These are phyloP conservation scores for Rhodomyrtus psidioides DNA, from an alignment of 441 rosid species.

Conservation along the genomic window DNA sequence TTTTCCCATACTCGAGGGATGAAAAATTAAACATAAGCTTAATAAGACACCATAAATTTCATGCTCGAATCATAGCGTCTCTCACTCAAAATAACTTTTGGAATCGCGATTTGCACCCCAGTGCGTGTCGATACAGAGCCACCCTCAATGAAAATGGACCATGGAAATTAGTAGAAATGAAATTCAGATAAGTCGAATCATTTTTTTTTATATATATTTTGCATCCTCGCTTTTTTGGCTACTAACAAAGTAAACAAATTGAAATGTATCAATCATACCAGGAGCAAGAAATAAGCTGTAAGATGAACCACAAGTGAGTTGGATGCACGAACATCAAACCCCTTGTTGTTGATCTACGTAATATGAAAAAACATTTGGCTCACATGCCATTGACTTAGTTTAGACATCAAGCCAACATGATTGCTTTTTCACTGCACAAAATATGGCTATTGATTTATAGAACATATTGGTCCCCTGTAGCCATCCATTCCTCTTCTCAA, in stretches of 20 bases:
- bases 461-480: background rate
- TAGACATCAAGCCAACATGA: slow-evolving; percentile 9
- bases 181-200: background rate
- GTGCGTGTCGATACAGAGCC: too few species aligned
- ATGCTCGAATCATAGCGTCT: background rate
- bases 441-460: background rate
- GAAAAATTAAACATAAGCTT: background rate
- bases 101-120: accelerated
- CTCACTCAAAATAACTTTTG: background rate
- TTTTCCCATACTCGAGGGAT: background rate
- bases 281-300: background rate
- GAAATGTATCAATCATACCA: background rate
- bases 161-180: background rate
- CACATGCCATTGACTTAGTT: background rate
- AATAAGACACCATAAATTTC: accelerated
- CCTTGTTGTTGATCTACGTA: background rate
- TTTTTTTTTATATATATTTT: too few species aligned
- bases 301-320: background rate
- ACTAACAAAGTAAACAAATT: background rate
- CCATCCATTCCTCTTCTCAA: background rate
- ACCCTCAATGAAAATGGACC: background rate
- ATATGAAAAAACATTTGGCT: background rate
- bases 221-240: background rate
- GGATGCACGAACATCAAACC: background rate
- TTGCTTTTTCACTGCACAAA: background rate